Evolutionary conservation across 2,329 filamentous ascomycete genomes (phyloP).

Genomic region (Sporothrix inflata): DNA sequence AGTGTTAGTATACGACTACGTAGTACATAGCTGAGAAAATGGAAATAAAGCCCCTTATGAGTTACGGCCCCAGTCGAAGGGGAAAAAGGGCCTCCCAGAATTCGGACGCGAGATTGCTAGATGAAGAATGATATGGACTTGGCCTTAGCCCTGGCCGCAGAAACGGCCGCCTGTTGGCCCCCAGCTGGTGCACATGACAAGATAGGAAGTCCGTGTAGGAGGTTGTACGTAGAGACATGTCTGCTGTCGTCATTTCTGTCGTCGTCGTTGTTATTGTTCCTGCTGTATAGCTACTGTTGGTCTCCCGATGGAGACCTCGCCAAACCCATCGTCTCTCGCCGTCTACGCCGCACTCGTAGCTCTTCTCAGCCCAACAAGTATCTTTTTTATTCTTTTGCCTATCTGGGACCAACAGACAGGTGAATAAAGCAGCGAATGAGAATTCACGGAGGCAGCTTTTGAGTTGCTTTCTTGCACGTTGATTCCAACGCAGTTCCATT

Average conservation of each 20-base stretch:
- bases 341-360: background rate
- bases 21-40: background rate
- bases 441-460: background rate
- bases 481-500: background rate
- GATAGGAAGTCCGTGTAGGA: background rate
- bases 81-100: background rate
- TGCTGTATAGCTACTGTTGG: background rate
- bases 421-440: background rate
- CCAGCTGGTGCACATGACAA: slow-evolving; percentile 5
- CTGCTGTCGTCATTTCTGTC: slow-evolving; percentile 8
- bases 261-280: background rate
- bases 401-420: background rate
- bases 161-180: slow-evolving; percentile 15
- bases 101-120: slow-evolving; percentile 9
- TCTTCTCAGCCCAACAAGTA: background rate
- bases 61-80: background rate
- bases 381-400: background rate
- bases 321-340: background rate
- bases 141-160: slow-evolving; percentile 15
- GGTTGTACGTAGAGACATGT: background rate
- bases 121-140: background rate
- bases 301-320: background rate
- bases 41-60: background rate
- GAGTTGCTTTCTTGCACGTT: background rate
- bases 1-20: background rate